Conservation (phyloP, 176 grass and related monocot species). For the Aegilops longissima region DNA sequence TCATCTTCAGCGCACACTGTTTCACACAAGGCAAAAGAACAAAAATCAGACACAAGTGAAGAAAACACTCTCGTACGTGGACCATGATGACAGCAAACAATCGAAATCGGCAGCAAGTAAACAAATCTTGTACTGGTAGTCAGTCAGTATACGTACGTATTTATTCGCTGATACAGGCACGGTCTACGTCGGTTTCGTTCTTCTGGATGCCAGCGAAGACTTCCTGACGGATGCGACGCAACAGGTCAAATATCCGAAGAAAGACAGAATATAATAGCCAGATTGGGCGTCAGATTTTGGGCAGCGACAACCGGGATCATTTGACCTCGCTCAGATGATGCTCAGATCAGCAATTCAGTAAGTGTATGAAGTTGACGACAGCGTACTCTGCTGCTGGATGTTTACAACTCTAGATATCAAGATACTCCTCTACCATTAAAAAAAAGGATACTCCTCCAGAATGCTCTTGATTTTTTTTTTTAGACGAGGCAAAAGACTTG, state of each 20-base stretch:
- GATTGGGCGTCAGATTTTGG: slow-evolving; percentile 3
- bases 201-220: slow-evolving; percentile 10
- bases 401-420: neutral
- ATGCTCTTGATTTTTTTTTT: too few species aligned
- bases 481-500: too few species aligned
- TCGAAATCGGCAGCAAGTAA: neutral
- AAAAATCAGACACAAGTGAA: neutral
- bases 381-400: neutral
- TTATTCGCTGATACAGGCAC: neutral
- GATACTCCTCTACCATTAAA: too few species aligned
- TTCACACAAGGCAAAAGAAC: neutral
- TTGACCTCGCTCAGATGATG: slow-evolving; percentile 13
- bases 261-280: neutral
- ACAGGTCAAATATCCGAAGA: neutral
- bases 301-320: slow-evolving; percentile 6
- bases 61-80: neutral
- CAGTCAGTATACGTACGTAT: neutral
- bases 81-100: neutral
- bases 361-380: slow-evolving; percentile 7
- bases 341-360: slow-evolving; percentile 10
- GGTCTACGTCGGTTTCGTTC: neutral
- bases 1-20: neutral
- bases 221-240: neutral
- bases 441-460: too few species aligned
- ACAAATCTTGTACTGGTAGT: neutral